Evolutionary conservation across 192 early-diverging fungal genomes (phyloP).

Genomic region (Cetraspora pellucida): DNA sequence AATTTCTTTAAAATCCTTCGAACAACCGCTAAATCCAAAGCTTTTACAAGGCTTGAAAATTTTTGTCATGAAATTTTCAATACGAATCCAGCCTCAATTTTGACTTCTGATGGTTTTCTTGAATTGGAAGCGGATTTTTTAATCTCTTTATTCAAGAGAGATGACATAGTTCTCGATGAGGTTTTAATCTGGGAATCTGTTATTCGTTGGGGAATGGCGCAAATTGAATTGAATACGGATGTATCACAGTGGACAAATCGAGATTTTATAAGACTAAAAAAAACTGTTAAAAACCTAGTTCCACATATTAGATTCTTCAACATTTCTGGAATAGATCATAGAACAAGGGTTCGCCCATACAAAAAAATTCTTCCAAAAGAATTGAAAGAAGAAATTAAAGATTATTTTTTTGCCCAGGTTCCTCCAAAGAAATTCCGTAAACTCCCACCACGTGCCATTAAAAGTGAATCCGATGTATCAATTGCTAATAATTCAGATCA

Average conservation of each 20-base stretch:
- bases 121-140: neutral
- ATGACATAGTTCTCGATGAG: constrained; percentile 11
- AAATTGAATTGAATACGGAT: neutral
- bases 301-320: constrained; percentile 24
- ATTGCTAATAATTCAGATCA: neutral
- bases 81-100: neutral
- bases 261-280: neutral
- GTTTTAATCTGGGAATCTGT: constrained; percentile 28
- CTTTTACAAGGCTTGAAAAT: neutral
- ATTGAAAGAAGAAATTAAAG: constrained; percentile 19
- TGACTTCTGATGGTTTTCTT: constrained; percentile 1
- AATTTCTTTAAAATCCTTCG: neutral
- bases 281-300: neutral
- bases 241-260: neutral
- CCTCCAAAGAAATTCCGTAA: neutral
- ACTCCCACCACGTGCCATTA: neutral
- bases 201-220: constrained; percentile 22
- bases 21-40: neutral
- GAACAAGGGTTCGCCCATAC: constrained; percentile 16
- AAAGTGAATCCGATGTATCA: neutral
- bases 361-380: constrained; percentile 28
- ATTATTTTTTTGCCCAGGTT: neutral
- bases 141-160: constrained; percentile 7
- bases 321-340: constrained; percentile 21
- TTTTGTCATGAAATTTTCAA: neutral